Conservation (phyloP, 192 early-diverging fungal genomes). For the Rhizophagus prolifer region DNA sequence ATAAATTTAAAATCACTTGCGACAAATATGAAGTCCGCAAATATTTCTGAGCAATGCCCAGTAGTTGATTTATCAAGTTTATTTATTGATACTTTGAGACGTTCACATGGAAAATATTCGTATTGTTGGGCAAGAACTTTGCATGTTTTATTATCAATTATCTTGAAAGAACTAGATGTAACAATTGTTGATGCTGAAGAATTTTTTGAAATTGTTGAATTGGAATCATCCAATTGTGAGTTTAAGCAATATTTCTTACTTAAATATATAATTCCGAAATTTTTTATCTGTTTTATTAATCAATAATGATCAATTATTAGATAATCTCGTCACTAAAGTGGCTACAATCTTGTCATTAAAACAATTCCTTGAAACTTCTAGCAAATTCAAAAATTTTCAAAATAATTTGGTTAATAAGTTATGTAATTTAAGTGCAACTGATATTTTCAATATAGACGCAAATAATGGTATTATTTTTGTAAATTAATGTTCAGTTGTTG, state of each 20-base stretch:
- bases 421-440: constrained; percentile 17
- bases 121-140: constrained; percentile 20
- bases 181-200: neutral
- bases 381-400: constrained; percentile 30
- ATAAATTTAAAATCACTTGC: constrained; percentile 7
- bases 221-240: constrained; percentile 12
- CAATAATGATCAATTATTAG: constrained; percentile 10
- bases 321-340: constrained; percentile 22
- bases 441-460: constrained; percentile 17
- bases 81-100: neutral
- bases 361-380: constrained; percentile 8
- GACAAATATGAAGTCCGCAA: neutral
- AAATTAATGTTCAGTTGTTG: neutral
- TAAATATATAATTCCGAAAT: neutral
- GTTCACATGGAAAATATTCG: neutral
- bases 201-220: constrained; percentile 15
- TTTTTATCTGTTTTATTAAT: neutral
- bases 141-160: neutral
- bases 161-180: neutral
- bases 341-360: constrained; percentile 33
- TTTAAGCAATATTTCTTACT: neutral
- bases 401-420: constrained; percentile 33
- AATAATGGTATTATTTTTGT: constrained; percentile 2
- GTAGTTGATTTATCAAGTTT: constrained; percentile 11
- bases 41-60: neutral